Conservation (phyloP, 768 basidiomycete species). For the Hebeloma cylindrosporum region DNA sequence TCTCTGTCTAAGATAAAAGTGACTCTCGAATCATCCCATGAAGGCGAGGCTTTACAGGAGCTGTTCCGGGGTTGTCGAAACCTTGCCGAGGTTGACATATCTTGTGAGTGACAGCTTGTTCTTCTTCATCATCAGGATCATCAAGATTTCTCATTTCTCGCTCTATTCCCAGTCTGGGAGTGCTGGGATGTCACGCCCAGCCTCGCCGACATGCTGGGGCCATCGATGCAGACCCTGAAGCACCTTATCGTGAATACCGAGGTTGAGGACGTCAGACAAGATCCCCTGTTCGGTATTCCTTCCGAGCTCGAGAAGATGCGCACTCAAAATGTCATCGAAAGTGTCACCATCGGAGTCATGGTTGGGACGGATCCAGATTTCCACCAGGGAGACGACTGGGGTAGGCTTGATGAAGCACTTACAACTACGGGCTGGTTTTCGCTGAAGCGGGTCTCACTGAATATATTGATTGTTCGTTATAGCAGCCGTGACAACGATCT, state of each 20-base stretch:
- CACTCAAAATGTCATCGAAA: constrained; percentile 4
- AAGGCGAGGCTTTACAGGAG: neutral
- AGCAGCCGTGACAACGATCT: neutral
- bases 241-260: no score
- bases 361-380: neutral
- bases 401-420: constrained; percentile 5
- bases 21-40: neutral
- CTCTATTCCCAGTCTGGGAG: neutral
- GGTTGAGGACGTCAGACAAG: no score
- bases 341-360: neutral
- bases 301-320: constrained; percentile 8
- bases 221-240: neutral
- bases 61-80: neutral
- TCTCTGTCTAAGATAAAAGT: neutral
- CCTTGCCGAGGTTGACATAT: neutral
- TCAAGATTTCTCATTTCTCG: neutral
- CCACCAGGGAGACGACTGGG: constrained; percentile 6
- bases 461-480: neutral
- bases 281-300: constrained; percentile 4
- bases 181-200: neutral
- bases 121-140: no score
- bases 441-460: constrained; percentile 6
- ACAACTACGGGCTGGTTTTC: constrained; percentile 7
- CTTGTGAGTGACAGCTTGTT: neutral
- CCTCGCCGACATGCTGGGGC: neutral